Conservation (phyloP, 2,329 filamentous ascomycete genomes). For the Ascochyta koolunga region DNA sequence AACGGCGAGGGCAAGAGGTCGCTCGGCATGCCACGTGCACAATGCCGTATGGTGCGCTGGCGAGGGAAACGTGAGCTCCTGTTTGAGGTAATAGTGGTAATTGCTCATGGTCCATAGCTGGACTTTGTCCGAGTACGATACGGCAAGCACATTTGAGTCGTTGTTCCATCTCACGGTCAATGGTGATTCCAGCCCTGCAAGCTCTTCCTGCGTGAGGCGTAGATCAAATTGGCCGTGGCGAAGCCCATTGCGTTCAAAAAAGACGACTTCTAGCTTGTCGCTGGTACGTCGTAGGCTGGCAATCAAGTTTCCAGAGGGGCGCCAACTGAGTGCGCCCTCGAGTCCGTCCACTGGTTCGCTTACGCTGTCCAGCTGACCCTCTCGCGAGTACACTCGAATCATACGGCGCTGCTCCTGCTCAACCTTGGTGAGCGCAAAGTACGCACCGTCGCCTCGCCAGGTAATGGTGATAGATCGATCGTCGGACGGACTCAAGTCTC, state of each 20-base stretch:
- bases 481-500: constrained; percentile 75
- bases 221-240: constrained; percentile 95
- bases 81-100: constrained; percentile 98
- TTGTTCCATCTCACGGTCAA: constrained; percentile 84
- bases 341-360: constrained; percentile 93
- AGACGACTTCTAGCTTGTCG: constrained; percentile 79
- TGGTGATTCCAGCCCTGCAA: constrained; percentile 59
- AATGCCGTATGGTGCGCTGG: constrained; percentile 21
- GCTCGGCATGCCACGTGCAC: constrained; percentile 81
- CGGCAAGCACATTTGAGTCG: constrained; percentile 88
- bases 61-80: constrained; percentile 66
- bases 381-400: constrained; percentile 87
- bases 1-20: constrained; percentile 70
- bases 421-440: constrained; percentile 83
- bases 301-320: constrained; percentile 87
- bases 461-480: constrained; percentile 75
- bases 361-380: constrained; percentile 88
- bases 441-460: constrained; percentile 95
- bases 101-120: constrained; percentile 98
- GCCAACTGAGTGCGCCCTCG: constrained; percentile 88
- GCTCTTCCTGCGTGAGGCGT: constrained; percentile 66
- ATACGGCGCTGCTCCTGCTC: constrained; percentile 73
- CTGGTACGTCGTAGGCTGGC: constrained; percentile 79
- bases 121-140: constrained; percentile 74
- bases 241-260: constrained; percentile 97